A percentile compares a stretch with the other conserved stretches of the same genome.
These are phyloP conservation scores for Calonectria multiphialidica DNA, from an alignment of 2,329 filamentous ascomycete genomes.

Conservation along the genomic window DNA sequence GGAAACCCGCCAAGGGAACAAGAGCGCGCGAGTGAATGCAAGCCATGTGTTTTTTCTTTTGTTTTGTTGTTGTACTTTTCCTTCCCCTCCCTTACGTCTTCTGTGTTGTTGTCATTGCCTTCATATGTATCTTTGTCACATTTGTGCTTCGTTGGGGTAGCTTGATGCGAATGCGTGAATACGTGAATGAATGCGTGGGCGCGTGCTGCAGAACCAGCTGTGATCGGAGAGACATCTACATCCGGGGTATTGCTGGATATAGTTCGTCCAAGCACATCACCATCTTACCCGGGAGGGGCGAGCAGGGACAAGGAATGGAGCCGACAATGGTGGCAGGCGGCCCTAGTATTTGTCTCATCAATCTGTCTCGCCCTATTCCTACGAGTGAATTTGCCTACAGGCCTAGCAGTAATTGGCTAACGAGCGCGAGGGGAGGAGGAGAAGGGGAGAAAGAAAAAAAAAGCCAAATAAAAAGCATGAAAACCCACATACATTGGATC, in stretches of 20 bases:
- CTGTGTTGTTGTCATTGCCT: background rate
- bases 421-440: background rate
- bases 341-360: slow-evolving; percentile 17
- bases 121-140: background rate
- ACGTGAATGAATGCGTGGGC: too few species aligned
- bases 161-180: background rate
- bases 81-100: background rate
- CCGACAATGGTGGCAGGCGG: background rate
- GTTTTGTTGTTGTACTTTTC: background rate
- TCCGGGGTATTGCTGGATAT: slow-evolving; percentile 16
- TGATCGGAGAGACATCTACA: background rate
- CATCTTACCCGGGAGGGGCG: slow-evolving; percentile 6
- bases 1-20: background rate
- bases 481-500: slow-evolving; percentile 8
- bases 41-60: background rate
- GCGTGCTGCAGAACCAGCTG: background rate
- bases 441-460: background rate
- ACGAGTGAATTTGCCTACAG: background rate
- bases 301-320: slow-evolving; percentile 12
- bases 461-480: background rate
- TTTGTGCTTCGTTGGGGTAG: background rate
- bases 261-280: slow-evolving; percentile 14
- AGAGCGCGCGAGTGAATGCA: background rate
- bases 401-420: background rate
- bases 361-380: slow-evolving; percentile 8